phyloP scores from a whole-genome alignment of 768 basidiomycete species.

The Termitomyces sp. region DNA sequence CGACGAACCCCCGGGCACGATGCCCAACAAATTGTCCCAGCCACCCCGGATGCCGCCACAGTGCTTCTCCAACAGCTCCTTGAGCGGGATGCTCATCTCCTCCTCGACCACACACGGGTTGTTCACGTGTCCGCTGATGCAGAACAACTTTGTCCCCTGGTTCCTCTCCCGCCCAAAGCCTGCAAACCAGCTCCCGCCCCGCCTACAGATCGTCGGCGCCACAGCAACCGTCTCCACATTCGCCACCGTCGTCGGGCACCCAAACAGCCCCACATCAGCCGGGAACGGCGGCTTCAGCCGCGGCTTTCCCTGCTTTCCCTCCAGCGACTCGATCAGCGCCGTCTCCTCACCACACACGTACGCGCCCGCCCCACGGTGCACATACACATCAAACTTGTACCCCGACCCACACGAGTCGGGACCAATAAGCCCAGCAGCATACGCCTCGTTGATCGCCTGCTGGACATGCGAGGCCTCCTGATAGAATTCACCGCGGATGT shows the following conservation, averaged over 20 bases:
- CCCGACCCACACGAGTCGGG: constrained; percentile 90
- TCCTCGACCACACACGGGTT: constrained; percentile 98
- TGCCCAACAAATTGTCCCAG: constrained; percentile 97
- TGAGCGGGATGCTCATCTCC: constrained; percentile 96
- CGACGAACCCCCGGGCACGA: constrained; percentile 91
- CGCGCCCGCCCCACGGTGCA: constrained; percentile 97
- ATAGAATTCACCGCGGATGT: constrained; percentile 97
- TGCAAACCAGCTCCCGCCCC: constrained; percentile 89
- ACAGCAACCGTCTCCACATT: constrained; percentile 99
- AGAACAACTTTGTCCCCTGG: constrained; percentile 95
- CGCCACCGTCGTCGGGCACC: constrained; percentile 94
- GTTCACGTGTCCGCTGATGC: constrained; percentile 96
- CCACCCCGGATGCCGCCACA: constrained; percentile 93
- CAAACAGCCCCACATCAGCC: constrained; percentile 96
- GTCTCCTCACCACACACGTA: constrained; percentile 99
- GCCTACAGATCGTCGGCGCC: constrained; percentile 91
- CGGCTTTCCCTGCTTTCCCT: constrained; percentile 98
- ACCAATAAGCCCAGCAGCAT: constrained; percentile 82
- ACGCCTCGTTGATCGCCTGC: constrained; percentile 94
- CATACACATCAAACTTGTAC: constrained; percentile 94
- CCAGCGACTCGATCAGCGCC: constrained; percentile 92
- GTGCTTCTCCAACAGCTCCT: constrained; percentile 93
- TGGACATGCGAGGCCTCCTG: constrained; percentile 93
- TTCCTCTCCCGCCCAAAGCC: constrained; percentile 89
- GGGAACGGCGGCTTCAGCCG: constrained; percentile 98